Percentiles rank a stretch among this genome's conserved stretches.
These are phyloP conservation scores for Phycomyces nitens DNA, from an alignment of 192 early-diverging fungal species.

Conservation along the genomic window DNA sequence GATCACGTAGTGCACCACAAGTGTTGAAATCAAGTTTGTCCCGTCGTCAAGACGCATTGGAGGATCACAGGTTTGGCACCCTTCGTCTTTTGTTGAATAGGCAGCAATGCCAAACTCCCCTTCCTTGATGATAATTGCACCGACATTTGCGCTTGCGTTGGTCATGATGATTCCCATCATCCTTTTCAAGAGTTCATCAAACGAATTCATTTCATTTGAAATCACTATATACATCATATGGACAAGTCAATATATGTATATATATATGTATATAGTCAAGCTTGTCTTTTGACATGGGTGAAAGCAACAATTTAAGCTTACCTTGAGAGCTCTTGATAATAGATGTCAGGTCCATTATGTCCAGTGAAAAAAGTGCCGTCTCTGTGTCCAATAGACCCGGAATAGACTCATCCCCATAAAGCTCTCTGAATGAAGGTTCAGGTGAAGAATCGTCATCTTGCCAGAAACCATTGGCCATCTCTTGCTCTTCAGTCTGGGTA, in stretches of 20 bases:
- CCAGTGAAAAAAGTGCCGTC: constrained; percentile 17
- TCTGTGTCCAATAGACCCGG: not conserved
- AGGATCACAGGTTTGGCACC: constrained; percentile 13
- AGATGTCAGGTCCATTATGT: constrained; percentile 26
- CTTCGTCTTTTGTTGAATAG: not conserved
- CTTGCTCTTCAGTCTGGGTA: constrained; percentile 18
- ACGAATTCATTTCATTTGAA: constrained; percentile 33
- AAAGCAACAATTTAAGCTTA: no score
- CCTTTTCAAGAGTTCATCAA: constrained; percentile 25
- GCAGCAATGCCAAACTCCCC: constrained; percentile 19
- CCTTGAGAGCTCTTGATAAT: constrained; percentile 35
- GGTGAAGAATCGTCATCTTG: constrained; percentile 8
- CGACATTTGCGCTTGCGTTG: constrained; percentile 22
- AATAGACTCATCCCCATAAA: constrained; percentile 4
- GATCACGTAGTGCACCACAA: constrained; percentile 23
- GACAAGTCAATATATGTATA: not conserved
- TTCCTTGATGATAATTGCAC: constrained; percentile 25
- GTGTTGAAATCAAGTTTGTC: constrained; percentile 5
- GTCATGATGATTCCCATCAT: constrained; percentile 31
- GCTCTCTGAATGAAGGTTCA: not conserved
- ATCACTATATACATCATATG: constrained; percentile 9
- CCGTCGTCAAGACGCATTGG: constrained; percentile 21
- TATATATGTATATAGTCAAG: not conserved
- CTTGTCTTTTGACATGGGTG: constrained; percentile 1
- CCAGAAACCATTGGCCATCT: not conserved